A percentile compares a stretch with the other conserved stretches of the same genome.
These are phyloP conservation scores for Kondoa malvinella DNA, from an alignment of 768 basidiomycete genomes.

Conservation along the genomic window DNA sequence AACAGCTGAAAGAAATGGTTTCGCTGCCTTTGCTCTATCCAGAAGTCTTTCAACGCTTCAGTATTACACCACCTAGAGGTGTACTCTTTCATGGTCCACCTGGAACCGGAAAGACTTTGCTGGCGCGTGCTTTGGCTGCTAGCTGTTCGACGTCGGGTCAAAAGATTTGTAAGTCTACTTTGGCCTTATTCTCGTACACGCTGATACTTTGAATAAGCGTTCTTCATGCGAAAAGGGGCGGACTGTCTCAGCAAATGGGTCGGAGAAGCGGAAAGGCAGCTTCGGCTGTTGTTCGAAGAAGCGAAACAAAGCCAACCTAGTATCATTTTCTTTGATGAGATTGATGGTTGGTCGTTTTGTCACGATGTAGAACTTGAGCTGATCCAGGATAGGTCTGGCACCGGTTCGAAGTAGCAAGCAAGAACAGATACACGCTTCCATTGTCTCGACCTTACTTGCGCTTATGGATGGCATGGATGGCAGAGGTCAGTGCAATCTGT, in stretches of 20 bases:
- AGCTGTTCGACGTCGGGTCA: conserved; percentile 68
- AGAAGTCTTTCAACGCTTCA: conserved; percentile 86
- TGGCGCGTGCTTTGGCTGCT: conserved; percentile 84
- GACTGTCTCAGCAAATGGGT: conserved; percentile 98
- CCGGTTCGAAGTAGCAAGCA: conserved; percentile 97
- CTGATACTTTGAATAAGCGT: conserved; percentile 41
- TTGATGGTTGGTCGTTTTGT: conserved; percentile 47
- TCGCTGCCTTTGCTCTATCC: conserved; percentile 85
- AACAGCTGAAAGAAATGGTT: conserved; percentile 96
- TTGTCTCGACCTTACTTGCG: conserved; percentile 85
- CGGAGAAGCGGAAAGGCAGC: conserved; percentile 90
- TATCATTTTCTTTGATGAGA: conserved; percentile 99
- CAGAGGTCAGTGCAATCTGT: conserved; percentile 38
- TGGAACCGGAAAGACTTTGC: conserved; percentile 90
- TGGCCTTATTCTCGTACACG: neutral
- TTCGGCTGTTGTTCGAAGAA: conserved; percentile 88
- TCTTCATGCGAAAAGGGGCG: conserved; percentile 99
- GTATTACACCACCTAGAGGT: conserved; percentile 84
- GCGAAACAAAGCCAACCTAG: conserved; percentile 78
- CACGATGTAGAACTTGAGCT: neutral
- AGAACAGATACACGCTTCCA: conserved; percentile 95
- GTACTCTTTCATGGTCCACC: conserved; percentile 97
- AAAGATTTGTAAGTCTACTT: conserved; percentile 53
- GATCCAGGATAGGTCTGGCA: conserved; percentile 42
- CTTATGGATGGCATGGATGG: conserved; percentile 99